phyloP scores from a whole-genome alignment of 2,329 filamentous ascomycete species.

The Ceratocystis diversiconidia region DNA sequence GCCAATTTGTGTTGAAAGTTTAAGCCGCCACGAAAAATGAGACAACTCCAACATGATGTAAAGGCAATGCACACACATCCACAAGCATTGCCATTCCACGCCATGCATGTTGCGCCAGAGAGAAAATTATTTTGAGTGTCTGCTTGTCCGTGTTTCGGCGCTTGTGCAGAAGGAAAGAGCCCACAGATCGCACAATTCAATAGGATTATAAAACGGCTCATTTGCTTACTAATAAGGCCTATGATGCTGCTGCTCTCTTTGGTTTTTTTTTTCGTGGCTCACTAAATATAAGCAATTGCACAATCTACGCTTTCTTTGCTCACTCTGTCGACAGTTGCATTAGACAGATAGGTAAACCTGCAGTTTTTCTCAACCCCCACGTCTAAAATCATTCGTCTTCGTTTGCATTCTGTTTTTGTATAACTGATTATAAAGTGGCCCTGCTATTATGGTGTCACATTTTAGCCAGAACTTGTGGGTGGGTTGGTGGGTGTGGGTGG shows the following conservation, averaged over 20 bases:
- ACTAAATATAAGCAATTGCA: too few relatives aligned
- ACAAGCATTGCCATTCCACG: not conserved
- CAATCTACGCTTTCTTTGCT: too few relatives aligned
- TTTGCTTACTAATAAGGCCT: not conserved
- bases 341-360: too few relatives aligned
- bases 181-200: not conserved
- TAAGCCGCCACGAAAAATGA: not conserved
- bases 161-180: not conserved
- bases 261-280: too few relatives aligned
- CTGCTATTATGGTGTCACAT: not conserved
- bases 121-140: not conserved
- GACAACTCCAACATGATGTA: not conserved
- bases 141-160: not conserved
- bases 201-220: not conserved
- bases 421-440: not conserved
- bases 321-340: too few relatives aligned
- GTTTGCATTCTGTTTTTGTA: not conserved
- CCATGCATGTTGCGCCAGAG: constrained; percentile 1
- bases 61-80: not conserved
- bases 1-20: not conserved
- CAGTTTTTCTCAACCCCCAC: not conserved
- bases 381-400: not conserved
- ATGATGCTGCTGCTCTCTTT: too few relatives aligned
- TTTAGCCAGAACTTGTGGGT: not conserved
- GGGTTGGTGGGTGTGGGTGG: too few relatives aligned